These are phyloP conservation scores for Rehmannia glutinosa DNA, from an alignment of 257 asterid genomes.

Conservation along the genomic window DNA sequence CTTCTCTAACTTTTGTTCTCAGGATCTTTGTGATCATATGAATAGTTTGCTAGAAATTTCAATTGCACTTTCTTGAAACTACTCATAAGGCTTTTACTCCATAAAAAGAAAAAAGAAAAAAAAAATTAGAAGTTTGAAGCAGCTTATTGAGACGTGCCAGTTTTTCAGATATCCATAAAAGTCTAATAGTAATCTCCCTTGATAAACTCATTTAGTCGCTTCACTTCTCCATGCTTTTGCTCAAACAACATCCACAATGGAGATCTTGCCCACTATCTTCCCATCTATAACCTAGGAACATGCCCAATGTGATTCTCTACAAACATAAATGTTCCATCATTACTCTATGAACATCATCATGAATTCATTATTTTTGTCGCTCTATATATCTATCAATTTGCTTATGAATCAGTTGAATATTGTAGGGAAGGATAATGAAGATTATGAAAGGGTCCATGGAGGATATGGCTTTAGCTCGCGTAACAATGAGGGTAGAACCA, in stretches of 20 bases:
- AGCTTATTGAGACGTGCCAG: neutral
- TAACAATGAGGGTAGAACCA: no score
- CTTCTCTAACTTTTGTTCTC: no score
- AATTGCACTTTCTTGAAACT: neutral
- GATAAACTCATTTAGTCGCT: constrained; percentile 53
- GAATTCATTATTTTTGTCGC: neutral
- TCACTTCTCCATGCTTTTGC: constrained; percentile 66
- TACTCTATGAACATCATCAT: neutral
- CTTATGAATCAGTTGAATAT: neutral
- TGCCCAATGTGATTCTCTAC: constrained; percentile 71
- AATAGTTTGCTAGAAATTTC: neutral
- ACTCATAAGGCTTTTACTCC: neutral
- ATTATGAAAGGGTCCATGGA: no score
- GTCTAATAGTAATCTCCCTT: constrained; percentile 57
- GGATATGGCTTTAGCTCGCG: no score
- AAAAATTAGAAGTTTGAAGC: neutral
- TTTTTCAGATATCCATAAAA: neutral
- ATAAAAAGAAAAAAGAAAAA: neutral
- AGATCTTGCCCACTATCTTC: constrained; percentile 75
- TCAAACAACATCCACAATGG: constrained; percentile 64
- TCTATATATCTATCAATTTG: neutral
- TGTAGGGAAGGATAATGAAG: no score
- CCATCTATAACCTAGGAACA: constrained; percentile 78
- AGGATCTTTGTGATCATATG: neutral
- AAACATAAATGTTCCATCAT: constrained; percentile 13